Evolutionary conservation across 345 rosid species (phyloP), one percentile per base, ranked within the genome.

Genomic region (Hibiscus tridactylites): DNA sequence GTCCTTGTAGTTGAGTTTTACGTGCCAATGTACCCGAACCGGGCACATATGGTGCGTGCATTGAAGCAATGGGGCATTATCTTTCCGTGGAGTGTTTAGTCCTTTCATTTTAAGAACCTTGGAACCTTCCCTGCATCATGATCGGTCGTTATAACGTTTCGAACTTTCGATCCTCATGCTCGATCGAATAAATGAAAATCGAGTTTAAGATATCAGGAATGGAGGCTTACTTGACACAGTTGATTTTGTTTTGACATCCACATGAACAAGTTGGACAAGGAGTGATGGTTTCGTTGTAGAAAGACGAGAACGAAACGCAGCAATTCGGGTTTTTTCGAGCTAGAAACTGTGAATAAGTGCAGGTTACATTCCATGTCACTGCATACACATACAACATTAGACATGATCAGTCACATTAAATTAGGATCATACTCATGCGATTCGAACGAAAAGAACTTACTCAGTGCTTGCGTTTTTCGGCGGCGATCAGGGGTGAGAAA

Each of bases 281-380:
- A 77, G 90, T 88, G 80, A 94, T 90, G 26, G 92, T 89, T n/a
- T 86, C 90, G 19, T 86, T 94, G 86, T 91, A 94, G 88, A 94
- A 94, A 76, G 97, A 85, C 17, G 96, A 94, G 77, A 93, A 82
- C 11, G 98, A 91, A 67, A 91, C 93, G 1, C 98, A 91, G 21
- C 97, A 94, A 54, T 58, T 90, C 5, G 97, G 98, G 72, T 87
- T 86, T 70, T 87, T 87, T 63, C 91, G 76, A 0, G 96, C 94
- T 62, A 90, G 84, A 76, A 91, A 88, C 76, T 94, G 97, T 12
- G 98, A 94, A 75, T 87, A 94, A 33, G 96, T 88, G 89, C 97
- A 94, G 39, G 95, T 91, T 39, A 90, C 97, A 61, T 91, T 94
- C 94, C 97, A 94, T 58, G 96, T 91, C 93, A 94, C 98, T 91